These are phyloP conservation scores for Lactifluus rugatus DNA, from an alignment of 768 basidiomycete genomes.

Conservation along the genomic window DNA sequence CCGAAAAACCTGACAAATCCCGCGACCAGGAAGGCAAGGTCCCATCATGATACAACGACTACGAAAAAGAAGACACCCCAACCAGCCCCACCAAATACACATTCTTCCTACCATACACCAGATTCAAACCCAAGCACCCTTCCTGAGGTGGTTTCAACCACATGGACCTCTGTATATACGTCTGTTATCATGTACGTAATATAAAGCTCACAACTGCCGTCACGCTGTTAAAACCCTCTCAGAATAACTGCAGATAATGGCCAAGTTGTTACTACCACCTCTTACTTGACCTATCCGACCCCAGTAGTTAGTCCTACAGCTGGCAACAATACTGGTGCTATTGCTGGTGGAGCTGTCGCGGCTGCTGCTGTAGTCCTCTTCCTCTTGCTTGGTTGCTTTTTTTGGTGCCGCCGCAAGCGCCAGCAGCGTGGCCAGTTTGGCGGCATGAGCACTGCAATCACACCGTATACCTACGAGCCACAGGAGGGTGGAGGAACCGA, in stretches of 20 bases:
- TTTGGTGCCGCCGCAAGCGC: slow-evolving; percentile 26
- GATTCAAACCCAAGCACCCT: not conserved
- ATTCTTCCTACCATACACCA: not conserved
- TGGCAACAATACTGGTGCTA: slow-evolving; percentile 20
- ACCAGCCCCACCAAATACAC: not conserved
- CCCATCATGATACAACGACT: too few species aligned
- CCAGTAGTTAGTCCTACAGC: not conserved
- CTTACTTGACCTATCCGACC: slow-evolving; percentile 16
- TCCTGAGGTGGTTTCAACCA: not conserved
- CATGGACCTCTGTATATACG: not conserved
- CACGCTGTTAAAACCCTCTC: not conserved
- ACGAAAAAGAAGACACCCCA: too few species aligned
- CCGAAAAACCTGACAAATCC: too few species aligned
- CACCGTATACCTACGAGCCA: not conserved
- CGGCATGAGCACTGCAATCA: not conserved
- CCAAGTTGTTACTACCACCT: slow-evolving; percentile 1
- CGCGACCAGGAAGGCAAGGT: too few species aligned
- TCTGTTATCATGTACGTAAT: not conserved
- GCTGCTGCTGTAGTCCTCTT: slow-evolving; percentile 17
- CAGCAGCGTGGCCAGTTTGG: slow-evolving; percentile 29
- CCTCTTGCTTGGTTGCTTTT: slow-evolving; percentile 23
- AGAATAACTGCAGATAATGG: slow-evolving; percentile 14
- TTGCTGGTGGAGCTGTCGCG: slow-evolving; percentile 26
- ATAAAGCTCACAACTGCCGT: not conserved
- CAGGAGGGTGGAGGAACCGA: too few species aligned